These are phyloP conservation scores for Monilinia polystroma DNA, from an alignment of 2,329 filamentous ascomycete genomes.

Conservation along the genomic window DNA sequence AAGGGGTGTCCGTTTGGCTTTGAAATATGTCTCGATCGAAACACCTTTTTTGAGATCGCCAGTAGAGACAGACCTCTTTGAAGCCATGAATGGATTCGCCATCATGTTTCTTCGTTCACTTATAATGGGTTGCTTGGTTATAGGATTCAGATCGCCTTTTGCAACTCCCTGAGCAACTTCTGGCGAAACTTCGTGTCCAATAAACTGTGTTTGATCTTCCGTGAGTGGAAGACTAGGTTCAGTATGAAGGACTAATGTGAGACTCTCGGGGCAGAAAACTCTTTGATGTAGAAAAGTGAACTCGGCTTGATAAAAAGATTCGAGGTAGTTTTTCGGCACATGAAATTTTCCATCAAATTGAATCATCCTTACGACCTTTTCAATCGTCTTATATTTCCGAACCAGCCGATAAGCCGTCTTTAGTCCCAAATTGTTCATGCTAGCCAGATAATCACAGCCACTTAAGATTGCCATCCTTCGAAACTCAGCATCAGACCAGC, in stretches of 20 bases:
- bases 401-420: conserved; percentile 93
- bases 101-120: conserved; percentile 32
- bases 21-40: conserved; percentile 65
- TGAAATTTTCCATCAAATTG: conserved; percentile 86
- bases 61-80: conserved; percentile 36
- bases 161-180: conserved; percentile 73
- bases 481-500: conserved; percentile 91
- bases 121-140: conserved; percentile 66
- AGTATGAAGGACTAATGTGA: conserved; percentile 73
- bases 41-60: conserved; percentile 58
- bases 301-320: conserved; percentile 81
- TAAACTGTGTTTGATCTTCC: conserved; percentile 72
- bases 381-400: conserved; percentile 84
- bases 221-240: conserved; percentile 61
- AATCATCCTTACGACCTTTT: conserved; percentile 76
- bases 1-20: conserved; percentile 59
- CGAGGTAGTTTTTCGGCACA: conserved; percentile 77
- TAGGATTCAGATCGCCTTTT: conserved; percentile 80
- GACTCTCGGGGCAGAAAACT: conserved; percentile 78
- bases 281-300: conserved; percentile 91
- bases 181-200: conserved; percentile 71
- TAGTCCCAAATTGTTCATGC: conserved; percentile 80
- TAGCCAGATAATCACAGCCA: conserved; percentile 91
- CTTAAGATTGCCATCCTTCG: conserved; percentile 94
- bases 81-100: conserved; percentile 27